phyloP scores from a whole-genome alignment of 345 rosid species.

The Eucalyptus polybractea region DNA sequence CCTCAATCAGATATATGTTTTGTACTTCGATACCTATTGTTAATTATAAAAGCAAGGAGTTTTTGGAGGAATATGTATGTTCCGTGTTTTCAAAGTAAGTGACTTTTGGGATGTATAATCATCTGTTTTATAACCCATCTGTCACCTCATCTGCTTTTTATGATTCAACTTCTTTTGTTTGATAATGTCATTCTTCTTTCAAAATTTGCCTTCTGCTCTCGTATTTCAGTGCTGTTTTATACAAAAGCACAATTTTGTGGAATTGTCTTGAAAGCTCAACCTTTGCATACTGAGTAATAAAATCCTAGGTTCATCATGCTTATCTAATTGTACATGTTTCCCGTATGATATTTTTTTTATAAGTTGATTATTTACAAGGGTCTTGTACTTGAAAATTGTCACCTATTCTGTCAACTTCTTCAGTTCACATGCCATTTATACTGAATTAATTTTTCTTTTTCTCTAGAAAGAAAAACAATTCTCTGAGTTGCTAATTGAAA shows the following conservation, averaged over 20 bases:
- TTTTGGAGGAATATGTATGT: not conserved
- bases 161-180: not conserved
- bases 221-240: not conserved
- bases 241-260: not conserved
- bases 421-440: not conserved
- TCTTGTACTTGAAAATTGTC: not conserved
- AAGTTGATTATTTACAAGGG: not conserved
- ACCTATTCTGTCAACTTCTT: not conserved
- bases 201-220: not conserved
- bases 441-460: not conserved
- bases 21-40: not conserved
- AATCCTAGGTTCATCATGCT: not conserved
- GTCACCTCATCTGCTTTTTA: not conserved
- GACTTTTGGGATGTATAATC: not conserved
- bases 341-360: not conserved
- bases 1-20: not conserved
- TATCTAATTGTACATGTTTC: not conserved
- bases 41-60: not conserved
- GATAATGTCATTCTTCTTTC: not conserved
- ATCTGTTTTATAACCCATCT: not conserved
- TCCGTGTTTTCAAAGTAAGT: not conserved
- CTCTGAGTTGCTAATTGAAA: not conserved
- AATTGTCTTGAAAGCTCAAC: not conserved
- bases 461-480: not conserved
- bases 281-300: not conserved